Evolutionary conservation across 192 early-diverging fungal species (phyloP), one percentile per base, ranked within the genome.

Genomic region (Linderina pennispora): DNA sequence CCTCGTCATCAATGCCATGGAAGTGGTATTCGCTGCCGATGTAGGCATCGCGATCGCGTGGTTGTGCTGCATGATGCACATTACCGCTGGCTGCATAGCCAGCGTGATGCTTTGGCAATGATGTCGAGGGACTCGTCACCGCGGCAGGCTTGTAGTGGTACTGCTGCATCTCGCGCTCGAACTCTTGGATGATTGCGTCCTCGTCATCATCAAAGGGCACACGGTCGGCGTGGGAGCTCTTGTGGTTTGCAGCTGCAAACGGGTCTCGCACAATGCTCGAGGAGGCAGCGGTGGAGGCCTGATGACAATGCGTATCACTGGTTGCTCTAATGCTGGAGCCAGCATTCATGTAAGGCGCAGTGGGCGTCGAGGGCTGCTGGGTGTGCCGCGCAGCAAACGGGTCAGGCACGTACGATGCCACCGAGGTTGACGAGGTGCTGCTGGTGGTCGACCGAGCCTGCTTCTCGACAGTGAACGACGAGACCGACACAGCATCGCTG

Each of bases 91-190:
- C 21, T 15, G 22, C 25, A 24, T 14, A 5, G 28, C 4, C 16
- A n/a, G n/a, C 16, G 20, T n/a, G 18, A 19, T 17, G 13, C 28
- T 31, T 31, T 5, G 28, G 28, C 28, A 31, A 31, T 8, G 28
- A 31, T 11, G 28, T 5, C 28, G 28, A 11, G 43, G 24, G 10
- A n/a, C n/a, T n/a, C n/a, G n/a, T n/a, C n/a, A n/a, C n/a, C 18
- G 36, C 15, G 21, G 26, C 2, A n/a, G 19, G 34, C 11, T 22
- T 39, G 52, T 24, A 36, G 24, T 36, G 24, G 57, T 53, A 65
- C 37, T 61, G 65, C 40, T 50, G 57, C 69, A 72, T 72, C 39
- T 72, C 69, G 39, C 69, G 69, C 62, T 72, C 69, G 53, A 72
- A 72, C 50, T 65, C 53, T 42, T 72, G 69, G 28, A 72, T 72